Percentiles rank a stretch among this genome's conserved stretches.
These are phyloP conservation scores for Yarrowia yakushimensis DNA, from an alignment of 805 yeast genomes.

Conservation along the genomic window DNA sequence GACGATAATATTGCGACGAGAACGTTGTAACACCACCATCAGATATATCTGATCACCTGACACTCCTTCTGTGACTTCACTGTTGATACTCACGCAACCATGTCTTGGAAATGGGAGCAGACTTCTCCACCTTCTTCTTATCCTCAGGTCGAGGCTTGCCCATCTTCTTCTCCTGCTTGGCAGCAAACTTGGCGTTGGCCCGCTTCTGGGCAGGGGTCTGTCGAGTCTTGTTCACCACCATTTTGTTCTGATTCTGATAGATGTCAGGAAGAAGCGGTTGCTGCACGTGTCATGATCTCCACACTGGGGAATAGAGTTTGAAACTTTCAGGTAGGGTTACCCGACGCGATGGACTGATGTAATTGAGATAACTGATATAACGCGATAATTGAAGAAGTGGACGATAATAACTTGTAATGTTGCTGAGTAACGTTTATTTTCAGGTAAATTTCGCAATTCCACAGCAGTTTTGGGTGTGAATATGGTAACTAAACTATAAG, in stretches of 20 bases:
- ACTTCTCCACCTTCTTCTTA: conserved; percentile 38
- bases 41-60: too few relatives aligned
- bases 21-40: too few relatives aligned
- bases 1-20: too few relatives aligned
- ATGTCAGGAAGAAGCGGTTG: too few relatives aligned
- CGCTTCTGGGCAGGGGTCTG: conserved; percentile 86
- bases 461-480: too few relatives aligned
- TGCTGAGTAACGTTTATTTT: too few relatives aligned
- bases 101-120: conserved; percentile 53
- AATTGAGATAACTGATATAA: too few relatives aligned
- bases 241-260: background rate
- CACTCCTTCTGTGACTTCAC: background rate
- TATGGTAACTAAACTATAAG: too few relatives aligned
- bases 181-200: conserved; percentile 82
- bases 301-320: background rate
- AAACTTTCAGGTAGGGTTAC: conserved; percentile 21
- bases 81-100: conserved; percentile 57
- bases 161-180: conserved; percentile 63
- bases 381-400: too few relatives aligned
- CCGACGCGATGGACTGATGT: background rate
- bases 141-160: conserved; percentile 60
- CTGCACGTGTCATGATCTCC: conserved; percentile 13
- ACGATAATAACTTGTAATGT: too few relatives aligned
- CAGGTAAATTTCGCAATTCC: too few relatives aligned
- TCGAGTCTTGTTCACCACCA: conserved; percentile 27